phyloP scores from a whole-genome alignment of 371 early-diverging fungal species.

The Fennellomyces sp. region DNA sequence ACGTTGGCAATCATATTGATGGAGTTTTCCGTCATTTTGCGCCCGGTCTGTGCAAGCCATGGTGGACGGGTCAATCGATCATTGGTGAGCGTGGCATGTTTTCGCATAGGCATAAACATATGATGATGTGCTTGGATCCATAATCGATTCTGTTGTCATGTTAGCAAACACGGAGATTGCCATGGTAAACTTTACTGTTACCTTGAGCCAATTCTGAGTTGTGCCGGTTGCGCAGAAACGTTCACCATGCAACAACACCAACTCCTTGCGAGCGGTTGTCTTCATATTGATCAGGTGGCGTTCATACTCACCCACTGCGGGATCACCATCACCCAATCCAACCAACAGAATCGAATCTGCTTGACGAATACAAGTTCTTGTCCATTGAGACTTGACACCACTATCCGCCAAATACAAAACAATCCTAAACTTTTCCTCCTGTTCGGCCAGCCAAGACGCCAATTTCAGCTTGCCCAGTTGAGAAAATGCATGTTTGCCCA shows the following conservation, averaged over 20 bases:
- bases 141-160: conserved; percentile 58
- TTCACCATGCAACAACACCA: conserved; percentile 87
- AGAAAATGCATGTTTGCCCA: conserved; percentile 93
- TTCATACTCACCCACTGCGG: conserved; percentile 91
- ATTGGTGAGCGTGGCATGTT: conserved; percentile 27
- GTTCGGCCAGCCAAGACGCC: conserved; percentile 90
- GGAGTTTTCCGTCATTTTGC: conserved; percentile 59
- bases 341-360: conserved; percentile 94
- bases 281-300: conserved; percentile 89
- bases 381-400: conserved; percentile 91
- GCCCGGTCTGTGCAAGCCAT: conserved; percentile 53
- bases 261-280: conserved; percentile 95
- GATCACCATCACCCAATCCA: conserved; percentile 89
- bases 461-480: conserved; percentile 90
- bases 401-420: conserved; percentile 95
- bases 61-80: conserved; percentile 47
- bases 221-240: conserved; percentile 78
- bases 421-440: conserved; percentile 86
- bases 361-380: conserved; percentile 94
- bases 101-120: conserved; percentile 83
- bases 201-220: conserved; percentile 91
- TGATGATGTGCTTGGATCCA: conserved; percentile 98
- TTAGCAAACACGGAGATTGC: neutral
- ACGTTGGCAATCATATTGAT: conserved; percentile 62
- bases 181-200: conserved; percentile 4